A percentile compares a stretch with the other conserved stretches of the same genome.
Conservation (phyloP, 1,139 yeast genomes). For the Scheffersomyces stambukii region DNA sequence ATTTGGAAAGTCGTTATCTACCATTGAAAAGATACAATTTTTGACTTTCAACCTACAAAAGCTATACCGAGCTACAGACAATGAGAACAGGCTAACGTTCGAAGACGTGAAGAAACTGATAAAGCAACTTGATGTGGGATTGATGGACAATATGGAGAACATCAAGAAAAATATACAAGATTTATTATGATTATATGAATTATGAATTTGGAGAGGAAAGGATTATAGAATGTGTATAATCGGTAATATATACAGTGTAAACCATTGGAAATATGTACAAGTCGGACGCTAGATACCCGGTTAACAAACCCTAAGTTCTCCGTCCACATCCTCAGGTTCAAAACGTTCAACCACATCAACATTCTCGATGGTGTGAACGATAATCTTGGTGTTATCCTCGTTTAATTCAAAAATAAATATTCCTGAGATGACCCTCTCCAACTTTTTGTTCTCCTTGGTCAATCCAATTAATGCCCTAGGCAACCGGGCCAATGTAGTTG, state of each 20-base stretch:
- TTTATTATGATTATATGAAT: slow-evolving; percentile 1
- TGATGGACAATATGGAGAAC: too few species aligned
- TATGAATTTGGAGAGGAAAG: too few species aligned
- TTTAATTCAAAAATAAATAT: slow-evolving; percentile 73
- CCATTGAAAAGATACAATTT: slow-evolving; percentile 21
- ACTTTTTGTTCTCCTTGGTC: slow-evolving; percentile 25
- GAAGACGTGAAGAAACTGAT: slow-evolving; percentile 14
- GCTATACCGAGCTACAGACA: slow-evolving; percentile 10
- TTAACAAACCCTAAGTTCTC: slow-evolving; percentile 28
- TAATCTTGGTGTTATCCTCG: slow-evolving; percentile 50
- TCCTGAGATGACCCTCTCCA: slow-evolving; percentile 59
- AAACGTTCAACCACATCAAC: slow-evolving; percentile 58
- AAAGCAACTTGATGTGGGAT: slow-evolving; percentile 3
- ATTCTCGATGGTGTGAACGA: slow-evolving; percentile 75
- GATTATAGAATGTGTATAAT: background rate
- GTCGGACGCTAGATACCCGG: background rate
- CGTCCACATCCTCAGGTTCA: slow-evolving; percentile 27
- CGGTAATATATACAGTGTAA: background rate
- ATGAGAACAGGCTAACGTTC: slow-evolving; percentile 6
- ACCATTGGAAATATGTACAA: slow-evolving; percentile 3
- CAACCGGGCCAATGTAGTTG: slow-evolving; percentile 25
- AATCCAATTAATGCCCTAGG: too few species aligned
- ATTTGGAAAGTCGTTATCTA: slow-evolving; percentile 16
- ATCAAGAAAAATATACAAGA: too few species aligned
- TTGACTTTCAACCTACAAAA: slow-evolving; percentile 17